Base-by-base conservation (phyloP, 1,284 basidiomycete genomes). In the Malassezia cuniculi region DNA sequence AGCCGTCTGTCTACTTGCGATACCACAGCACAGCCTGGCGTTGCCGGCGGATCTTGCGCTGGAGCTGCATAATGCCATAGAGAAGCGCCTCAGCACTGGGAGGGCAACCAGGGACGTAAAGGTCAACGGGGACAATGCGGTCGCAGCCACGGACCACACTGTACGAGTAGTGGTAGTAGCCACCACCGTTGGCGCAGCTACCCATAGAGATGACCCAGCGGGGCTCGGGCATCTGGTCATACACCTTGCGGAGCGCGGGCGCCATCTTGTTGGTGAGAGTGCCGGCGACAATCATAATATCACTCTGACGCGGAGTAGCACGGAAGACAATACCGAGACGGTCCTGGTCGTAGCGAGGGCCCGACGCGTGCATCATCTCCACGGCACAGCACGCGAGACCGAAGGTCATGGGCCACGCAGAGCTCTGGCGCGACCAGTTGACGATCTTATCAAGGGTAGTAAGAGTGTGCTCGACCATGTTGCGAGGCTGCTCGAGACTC, bases 181-280 rank as follows among this genome's bases (percentile, higher is more conserved):
- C 90, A 47, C 89, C 89, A 26, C 90, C 90, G 69, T 97, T 97
- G 16, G 93, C 93, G 68, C 93, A 99, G 10, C 86, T 93, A 34
- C 93, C 93, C 93, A 99, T 97, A 19, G 86, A 93, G 65, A 97
- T 85, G 42, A 99, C 93, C 90, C 90, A 97, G 18, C 60, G 57
- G 18, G 55, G 67, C 50, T 64, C 48, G 35, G 64, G 67, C 65
- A 69, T 69, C 53, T 60, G 55, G 46, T 56, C 52, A 49, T 62
- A 49, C 49, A 51, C 63, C 50, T 54, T 47, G 33, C 54, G 39
- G 47, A 50, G 43, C 32, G 55, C 52, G 31, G 93, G 93, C 4
- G 89, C 93, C 93, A 99, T 99, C 75, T 99, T 97, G 75, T 99
- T 97, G 54, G 93, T 99, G 57, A 99, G 72, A 0, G 93, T 99